Base-by-base conservation (phyloP, 306 rosid species). In the Trifolium repens region DNA sequence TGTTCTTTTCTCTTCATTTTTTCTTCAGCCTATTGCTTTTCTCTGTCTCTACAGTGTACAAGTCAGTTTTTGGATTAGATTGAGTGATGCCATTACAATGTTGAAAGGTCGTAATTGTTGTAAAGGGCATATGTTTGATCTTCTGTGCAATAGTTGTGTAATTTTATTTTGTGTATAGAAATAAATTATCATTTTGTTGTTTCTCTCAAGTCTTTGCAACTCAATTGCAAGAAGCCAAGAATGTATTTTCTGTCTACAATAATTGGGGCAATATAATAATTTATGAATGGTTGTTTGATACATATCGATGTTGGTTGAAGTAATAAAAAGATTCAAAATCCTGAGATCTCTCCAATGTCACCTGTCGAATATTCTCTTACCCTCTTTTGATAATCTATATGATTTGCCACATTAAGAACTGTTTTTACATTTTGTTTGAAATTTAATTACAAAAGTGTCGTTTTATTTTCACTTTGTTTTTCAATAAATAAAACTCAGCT, bases 121-220 rank as follows among this genome's bases (percentile, higher is more conserved):
- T 79, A 67, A 72, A 53, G 46, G 83, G 82, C 72, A 54, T 55
- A 47, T 44, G 39, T 54, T 69, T 81, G 85, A 39, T 79, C 57
- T 75, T 74, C 35, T 81, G 79, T 81, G 81, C 65, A 57, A 74
- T 74, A 74, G 52, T 74, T 67, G 77, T 81, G 85, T 78, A 75
- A 71, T 71, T 80, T 68, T 26, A 32, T 44, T 13, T 27, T 39
- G 42, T 58, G 84, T 79, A 75, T 66, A 71, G 82, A 66, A 69
- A 79, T 75, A 79, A 72, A 79, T 75, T 76, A 66, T 65, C 19
- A 8, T 8, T 73, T 74, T 24, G 43, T 72, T 71, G 53, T 60
- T 50, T 71, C 10, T 49, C 27, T 57, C 61, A 60, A 9, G 15
- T 17, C 35, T 66, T 64, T 70, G 68, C 53, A 74, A 63, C 60